These are phyloP conservation scores for Wickerhamomyces xylosicus DNA, from an alignment of 805 yeast species.

Conservation along the genomic window DNA sequence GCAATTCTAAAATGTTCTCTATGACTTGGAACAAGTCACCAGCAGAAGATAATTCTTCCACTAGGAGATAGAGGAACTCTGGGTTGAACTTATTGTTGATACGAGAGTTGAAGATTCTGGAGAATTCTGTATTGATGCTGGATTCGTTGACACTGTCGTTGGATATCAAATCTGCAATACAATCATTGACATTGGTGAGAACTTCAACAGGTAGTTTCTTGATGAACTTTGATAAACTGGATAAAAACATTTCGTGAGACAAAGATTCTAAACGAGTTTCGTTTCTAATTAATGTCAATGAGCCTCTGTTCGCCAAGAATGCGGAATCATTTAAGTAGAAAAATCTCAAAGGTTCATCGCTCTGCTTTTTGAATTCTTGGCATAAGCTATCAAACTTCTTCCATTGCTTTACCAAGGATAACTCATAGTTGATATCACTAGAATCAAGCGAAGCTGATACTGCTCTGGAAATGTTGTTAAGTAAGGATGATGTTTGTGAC, in stretches of 20 bases:
- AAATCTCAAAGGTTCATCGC: constrained; percentile 50
- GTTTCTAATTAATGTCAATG: constrained; percentile 27
- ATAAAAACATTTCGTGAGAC: neutral
- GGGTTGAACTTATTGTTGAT: constrained; percentile 32
- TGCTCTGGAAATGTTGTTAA: constrained; percentile 23
- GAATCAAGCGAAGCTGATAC: constrained; percentile 22
- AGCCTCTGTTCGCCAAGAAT: constrained; percentile 26
- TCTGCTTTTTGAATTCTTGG: constrained; percentile 52
- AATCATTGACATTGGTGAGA: constrained; percentile 18
- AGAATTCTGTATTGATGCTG: constrained; percentile 21
- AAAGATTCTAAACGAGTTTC: constrained; percentile 13
- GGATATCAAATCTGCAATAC: constrained; percentile 27
- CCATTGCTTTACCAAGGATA: constrained; percentile 46
- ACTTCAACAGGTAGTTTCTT: neutral
- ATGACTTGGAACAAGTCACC: constrained; percentile 26
- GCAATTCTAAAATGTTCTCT: constrained; percentile 26
- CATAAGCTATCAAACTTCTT: constrained; percentile 61
- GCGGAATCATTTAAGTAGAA: constrained; percentile 24
- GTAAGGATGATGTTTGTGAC: constrained; percentile 14
- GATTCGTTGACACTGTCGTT: constrained; percentile 14
- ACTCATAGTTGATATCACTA: constrained; percentile 23
- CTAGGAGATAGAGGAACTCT: constrained; percentile 26
- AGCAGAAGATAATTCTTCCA: constrained; percentile 28
- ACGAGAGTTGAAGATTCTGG: constrained; percentile 28
- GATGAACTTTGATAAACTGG: neutral